These are phyloP conservation scores for Xylariaceae sp. DNA, from an alignment of 2,329 filamentous ascomycete genomes.

Conservation along the genomic window DNA sequence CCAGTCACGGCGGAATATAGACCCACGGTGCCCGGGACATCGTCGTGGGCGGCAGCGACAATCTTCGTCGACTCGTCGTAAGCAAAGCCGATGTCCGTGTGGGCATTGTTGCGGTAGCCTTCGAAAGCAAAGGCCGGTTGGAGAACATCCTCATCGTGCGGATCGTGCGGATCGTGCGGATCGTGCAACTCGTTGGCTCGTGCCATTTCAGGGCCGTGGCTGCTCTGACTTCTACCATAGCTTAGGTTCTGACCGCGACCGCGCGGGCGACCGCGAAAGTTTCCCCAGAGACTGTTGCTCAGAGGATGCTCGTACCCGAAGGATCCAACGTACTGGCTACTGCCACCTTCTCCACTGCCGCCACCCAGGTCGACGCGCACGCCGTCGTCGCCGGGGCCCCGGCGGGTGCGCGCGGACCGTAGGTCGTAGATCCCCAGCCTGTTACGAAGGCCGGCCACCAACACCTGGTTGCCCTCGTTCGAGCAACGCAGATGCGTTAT, in stretches of 20 bases:
- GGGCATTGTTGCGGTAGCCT: slow-evolving; percentile 45
- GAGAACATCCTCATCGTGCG: slow-evolving; percentile 18
- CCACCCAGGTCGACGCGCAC: background rate
- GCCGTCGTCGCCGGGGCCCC: background rate
- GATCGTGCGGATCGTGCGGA: background rate
- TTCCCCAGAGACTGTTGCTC: background rate
- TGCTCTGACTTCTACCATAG: background rate
- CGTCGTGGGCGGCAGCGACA: slow-evolving; percentile 50
- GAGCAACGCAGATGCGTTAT: slow-evolving; percentile 48
- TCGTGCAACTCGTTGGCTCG: background rate
- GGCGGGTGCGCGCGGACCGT: slow-evolving; percentile 35
- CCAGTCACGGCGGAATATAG: slow-evolving; percentile 48
- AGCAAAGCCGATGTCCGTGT: slow-evolving; percentile 48
- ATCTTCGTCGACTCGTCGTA: slow-evolving; percentile 42
- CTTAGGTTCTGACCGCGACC: background rate
- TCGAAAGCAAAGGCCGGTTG: slow-evolving; percentile 44
- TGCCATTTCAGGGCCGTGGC: too few relatives aligned
- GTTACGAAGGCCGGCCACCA: slow-evolving; percentile 47
- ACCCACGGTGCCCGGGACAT: slow-evolving; percentile 37
- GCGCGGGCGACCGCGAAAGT: background rate
- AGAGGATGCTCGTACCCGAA: background rate
- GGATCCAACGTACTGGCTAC: background rate
- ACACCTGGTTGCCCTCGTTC: slow-evolving; percentile 41
- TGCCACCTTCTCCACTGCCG: background rate
- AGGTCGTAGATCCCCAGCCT: slow-evolving; percentile 53